These are phyloP conservation scores for Oryza longistaminata DNA, from an alignment of 176 grass and related monocot genomes.

Conservation along the genomic window DNA sequence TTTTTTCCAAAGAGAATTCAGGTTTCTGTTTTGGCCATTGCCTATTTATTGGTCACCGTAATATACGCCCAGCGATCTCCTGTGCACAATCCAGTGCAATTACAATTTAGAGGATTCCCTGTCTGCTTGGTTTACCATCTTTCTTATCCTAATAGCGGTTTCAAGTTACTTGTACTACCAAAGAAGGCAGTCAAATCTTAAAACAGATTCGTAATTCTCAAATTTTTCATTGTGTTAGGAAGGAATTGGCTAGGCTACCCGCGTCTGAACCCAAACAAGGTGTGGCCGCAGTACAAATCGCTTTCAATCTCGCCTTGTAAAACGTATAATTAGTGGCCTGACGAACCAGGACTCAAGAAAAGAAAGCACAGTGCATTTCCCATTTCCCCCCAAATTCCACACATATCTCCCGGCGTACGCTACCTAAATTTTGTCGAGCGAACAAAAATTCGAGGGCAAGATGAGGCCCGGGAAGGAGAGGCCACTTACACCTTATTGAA, in stretches of 20 bases:
- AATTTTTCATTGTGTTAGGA: not conserved
- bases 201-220: not conserved
- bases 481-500: slow-evolving; percentile 86
- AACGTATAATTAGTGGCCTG: not conserved
- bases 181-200: not conserved
- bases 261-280: not conserved
- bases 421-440: not conserved
- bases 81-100: not conserved
- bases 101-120: not conserved
- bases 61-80: not conserved
- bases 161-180: not conserved
- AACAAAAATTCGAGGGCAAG: not conserved
- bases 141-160: not conserved
- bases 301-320: not conserved
- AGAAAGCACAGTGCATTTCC: not conserved
- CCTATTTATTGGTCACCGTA: not conserved
- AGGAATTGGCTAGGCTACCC: not conserved
- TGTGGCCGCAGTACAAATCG: not conserved
- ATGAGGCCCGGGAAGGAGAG: not conserved
- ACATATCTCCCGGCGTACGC: not conserved
- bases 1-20: not conserved
- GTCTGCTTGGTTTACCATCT: not conserved
- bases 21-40: slow-evolving; percentile 2
- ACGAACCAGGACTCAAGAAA: not conserved
- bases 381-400: not conserved